Percentiles rank a stretch among this genome's conserved stretches.
Conservation (phyloP, 805 yeast genomes). For the Scheffersomyces stipitis region DNA sequence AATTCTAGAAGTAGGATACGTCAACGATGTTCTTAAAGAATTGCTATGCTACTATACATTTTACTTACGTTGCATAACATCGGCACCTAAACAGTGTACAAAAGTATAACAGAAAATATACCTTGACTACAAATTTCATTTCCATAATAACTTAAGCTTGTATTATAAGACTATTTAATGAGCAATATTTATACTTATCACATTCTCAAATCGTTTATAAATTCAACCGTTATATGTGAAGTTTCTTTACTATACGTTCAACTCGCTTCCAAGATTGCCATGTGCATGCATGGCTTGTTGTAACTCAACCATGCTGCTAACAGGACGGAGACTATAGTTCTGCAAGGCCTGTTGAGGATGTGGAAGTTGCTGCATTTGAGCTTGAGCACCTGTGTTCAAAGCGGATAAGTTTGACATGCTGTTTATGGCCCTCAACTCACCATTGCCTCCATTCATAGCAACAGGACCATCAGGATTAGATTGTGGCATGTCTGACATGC, state of each 20-base stretch:
- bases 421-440: conserved; percentile 23
- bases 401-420: conserved; percentile 28
- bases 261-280: conserved; percentile 9
- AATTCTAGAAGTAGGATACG: too few species aligned
- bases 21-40: too few species aligned
- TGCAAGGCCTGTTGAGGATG: conserved; percentile 2
- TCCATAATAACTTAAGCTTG: too few species aligned
- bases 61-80: too few species aligned
- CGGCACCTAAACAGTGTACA: too few species aligned
- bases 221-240: too few species aligned
- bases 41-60: too few species aligned
- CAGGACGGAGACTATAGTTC: conserved; percentile 20
- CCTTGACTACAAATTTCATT: too few species aligned
- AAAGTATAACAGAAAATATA: too few species aligned
- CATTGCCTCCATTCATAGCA: conserved; percentile 2
- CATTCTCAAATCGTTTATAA: too few species aligned
- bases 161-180: too few species aligned
- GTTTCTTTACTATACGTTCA: not conserved
- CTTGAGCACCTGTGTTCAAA: conserved; percentile 7
- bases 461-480: conserved; percentile 11
- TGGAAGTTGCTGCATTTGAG: conserved; percentile 4
- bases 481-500: conserved; percentile 24
- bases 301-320: conserved; percentile 34
- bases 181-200: too few species aligned
- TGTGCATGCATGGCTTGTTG: conserved; percentile 11